Evolutionary conservation across 345 rosid species (phyloP), one percentile per base, ranked within the genome.

Genomic region (Trapa bicornis): DNA sequence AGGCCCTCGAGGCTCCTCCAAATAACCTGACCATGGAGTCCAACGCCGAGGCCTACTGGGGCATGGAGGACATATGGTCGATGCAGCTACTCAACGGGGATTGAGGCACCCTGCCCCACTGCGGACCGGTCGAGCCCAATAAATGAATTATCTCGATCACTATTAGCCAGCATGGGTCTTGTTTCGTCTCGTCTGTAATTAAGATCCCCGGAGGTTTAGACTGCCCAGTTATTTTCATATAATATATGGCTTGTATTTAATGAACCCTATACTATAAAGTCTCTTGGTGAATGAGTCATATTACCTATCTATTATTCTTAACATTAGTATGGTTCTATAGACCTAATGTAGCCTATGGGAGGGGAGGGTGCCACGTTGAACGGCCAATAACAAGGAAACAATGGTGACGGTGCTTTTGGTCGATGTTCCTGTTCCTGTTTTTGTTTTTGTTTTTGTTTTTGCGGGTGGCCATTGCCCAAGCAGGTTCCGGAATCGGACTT

Each of bases 61-160:
- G 76, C 83, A 79, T 86, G 78, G 98, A 89, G 72, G 89, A 92
- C 70, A 69, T 89, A 48, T 89, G 96, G 96, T 86, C 94, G 65
- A 79, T 87, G 83, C 88, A 89, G 17, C 61, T 87, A 58, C 83
- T 85, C 47, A 86, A 79, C 58, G 80, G 70, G 2, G 80, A 80
- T 64, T 77, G 69, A 70, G 36, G 48, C 11, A 45, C 48, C 29
- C 29, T 11, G 11, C 48, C 48, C 48, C 29, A 22, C 48, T 11
- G 11, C 13, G 9, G 42, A 65, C 37, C 17, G 13, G 33, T 10
- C 52, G 48, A 45, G 7, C 48, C 11, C 8, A 17, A 65, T 32
- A 36, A 1, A 22, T 22, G 29, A 22, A 22, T 22, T 22, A 7
- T 65, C 13, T 50, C 56, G 6, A 58, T 35, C 63, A 6, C 38